Conservation (phyloP, 148 eudicot species). For the Silene latifolia region DNA sequence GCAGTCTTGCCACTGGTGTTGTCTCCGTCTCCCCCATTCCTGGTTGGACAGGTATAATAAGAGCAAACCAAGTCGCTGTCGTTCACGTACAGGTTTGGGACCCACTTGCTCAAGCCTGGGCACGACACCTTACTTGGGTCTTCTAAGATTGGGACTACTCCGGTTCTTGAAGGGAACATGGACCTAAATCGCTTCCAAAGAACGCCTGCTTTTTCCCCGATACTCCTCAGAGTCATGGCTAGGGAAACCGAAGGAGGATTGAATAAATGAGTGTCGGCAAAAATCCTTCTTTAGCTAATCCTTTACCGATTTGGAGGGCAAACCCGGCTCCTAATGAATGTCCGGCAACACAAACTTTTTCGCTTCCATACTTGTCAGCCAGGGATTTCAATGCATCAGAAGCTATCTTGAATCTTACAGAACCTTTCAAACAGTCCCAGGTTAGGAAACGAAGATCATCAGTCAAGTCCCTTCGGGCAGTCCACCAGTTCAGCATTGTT, state of each 20-base stretch:
- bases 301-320: slow-evolving; percentile 80
- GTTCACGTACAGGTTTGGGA: slow-evolving; percentile 80
- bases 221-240: slow-evolving; percentile 56
- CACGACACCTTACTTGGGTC: slow-evolving; percentile 13
- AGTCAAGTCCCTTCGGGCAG: slow-evolving; percentile 71
- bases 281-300: slow-evolving; percentile 69
- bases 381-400: slow-evolving; percentile 54
- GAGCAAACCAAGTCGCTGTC: slow-evolving; percentile 84
- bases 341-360: slow-evolving; percentile 65
- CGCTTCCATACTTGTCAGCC: slow-evolving; percentile 55
- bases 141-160: slow-evolving; percentile 25
- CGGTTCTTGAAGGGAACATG: slow-evolving; percentile 56
- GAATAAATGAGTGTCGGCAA: slow-evolving; percentile 77
- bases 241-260: slow-evolving; percentile 89
- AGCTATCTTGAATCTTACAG: slow-evolving; percentile 59
- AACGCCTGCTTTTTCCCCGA: slow-evolving; percentile 67
- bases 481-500: slow-evolving; percentile 61
- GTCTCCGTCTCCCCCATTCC: slow-evolving; percentile 19
- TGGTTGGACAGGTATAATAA: slow-evolving; percentile 54
- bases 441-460: slow-evolving; percentile 87
- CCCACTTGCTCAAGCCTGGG: slow-evolving; percentile 46
- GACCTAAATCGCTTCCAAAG: slow-evolving; percentile 63
- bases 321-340: slow-evolving; percentile 91
- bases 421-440: slow-evolving; percentile 89
- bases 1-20: too few species aligned